These are phyloP conservation scores for Rubus parviflorus DNA, from an alignment of 306 rosid species.

Conservation along the genomic window DNA sequence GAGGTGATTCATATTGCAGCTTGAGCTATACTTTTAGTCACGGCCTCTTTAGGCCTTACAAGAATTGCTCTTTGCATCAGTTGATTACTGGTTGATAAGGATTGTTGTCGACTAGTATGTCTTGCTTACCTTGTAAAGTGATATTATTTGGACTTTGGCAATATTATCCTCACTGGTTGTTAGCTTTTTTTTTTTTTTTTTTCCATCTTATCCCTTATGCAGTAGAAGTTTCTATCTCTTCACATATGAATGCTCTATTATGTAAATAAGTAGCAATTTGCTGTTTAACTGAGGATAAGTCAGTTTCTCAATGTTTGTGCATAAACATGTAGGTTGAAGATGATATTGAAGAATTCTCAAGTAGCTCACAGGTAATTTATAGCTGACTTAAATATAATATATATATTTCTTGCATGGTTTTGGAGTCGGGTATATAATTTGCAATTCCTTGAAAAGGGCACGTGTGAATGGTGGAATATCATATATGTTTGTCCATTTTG, in stretches of 20 bases:
- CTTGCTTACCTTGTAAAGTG: too few species aligned
- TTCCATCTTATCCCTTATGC: too few species aligned
- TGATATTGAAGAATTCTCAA: conserved; percentile 46
- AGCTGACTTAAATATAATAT: background rate
- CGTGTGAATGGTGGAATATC: background rate
- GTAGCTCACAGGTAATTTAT: conserved; percentile 38
- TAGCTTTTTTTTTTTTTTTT: too few species aligned
- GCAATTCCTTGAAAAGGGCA: background rate
- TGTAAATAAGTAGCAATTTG: background rate
- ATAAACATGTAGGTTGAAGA: conserved; percentile 37
- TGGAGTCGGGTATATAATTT: background rate
- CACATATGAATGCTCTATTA: background rate
- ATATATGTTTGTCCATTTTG: background rate
- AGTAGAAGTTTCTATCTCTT: background rate
- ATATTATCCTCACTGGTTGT: background rate
- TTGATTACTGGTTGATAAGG: too few species aligned
- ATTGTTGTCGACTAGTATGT: too few species aligned
- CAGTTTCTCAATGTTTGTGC: background rate
- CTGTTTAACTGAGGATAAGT: background rate
- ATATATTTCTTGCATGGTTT: background rate
- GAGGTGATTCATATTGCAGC: background rate
- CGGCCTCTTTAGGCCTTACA: background rate
- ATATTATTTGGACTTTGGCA: too few species aligned
- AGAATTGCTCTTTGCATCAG: too few species aligned
- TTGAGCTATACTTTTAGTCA: background rate